Evolutionary conservation across 192 early-diverging fungal genomes (phyloP), one percentile per base, ranked within the genome.

Genomic region (Coemansia asiatica): DNA sequence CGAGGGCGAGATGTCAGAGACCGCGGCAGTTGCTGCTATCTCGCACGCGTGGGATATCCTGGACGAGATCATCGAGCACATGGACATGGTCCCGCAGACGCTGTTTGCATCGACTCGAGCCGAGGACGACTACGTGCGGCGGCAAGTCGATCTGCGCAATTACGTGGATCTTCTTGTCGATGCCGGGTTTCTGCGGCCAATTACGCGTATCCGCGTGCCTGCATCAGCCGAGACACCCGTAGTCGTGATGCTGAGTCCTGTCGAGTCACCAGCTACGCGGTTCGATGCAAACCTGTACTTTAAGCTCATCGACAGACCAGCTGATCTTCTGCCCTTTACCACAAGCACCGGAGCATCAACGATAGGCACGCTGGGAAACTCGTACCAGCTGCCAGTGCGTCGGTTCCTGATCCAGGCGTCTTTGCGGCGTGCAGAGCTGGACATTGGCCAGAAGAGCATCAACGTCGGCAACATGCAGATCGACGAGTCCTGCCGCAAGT

Each of bases 401-500:
- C 93, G 98, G 74, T 85, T 99, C 28, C 85, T 99, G 74, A 82
- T 99, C 1, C 88, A 94, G 44, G 89, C 91, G 9, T 87, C 91
- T 4, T 83, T 98, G 22, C 92, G 89, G 63, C 82, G 90, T 25
- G 91, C 94, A 6, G 82, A 91, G 40, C 93, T 99, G 85, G 94
- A 95, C 40, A 75, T 99, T 1, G 94, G 95, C 21, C 97, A 99
- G 70, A 93, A 92, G 69, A 92, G 95, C 75, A 97, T 97, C 80
- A 98, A 98, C 60, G 96, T 99, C 79, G 97, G 97, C 29, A 84
- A 86, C 22, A 84, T 97, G 59, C 93, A 97, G 71, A 88, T 89
- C 47, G 92, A 94, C 69, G 89, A 91, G 69, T 35, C 71, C 0
- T 85, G 87, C 46, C 84, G 92, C 44, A 92, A 90, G 44, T 96